Percentiles rank a stretch among this genome's conserved stretches.
These are phyloP conservation scores for Byssoonygena ceratinophila DNA, from an alignment of 2,329 filamentous ascomycete species.

Conservation along the genomic window DNA sequence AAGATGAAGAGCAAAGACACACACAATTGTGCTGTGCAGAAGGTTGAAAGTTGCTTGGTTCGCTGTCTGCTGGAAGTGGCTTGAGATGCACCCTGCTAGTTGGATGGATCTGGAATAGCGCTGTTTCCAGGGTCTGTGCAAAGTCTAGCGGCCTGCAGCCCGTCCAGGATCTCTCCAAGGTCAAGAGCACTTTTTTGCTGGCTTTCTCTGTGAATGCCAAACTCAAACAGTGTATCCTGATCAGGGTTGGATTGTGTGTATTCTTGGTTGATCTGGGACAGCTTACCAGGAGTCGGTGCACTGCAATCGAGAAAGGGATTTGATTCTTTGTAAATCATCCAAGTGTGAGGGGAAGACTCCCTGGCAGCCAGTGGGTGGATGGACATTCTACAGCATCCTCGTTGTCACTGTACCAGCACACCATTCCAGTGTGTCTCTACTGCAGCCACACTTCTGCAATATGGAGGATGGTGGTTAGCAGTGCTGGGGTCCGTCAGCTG, in stretches of 20 bases:
- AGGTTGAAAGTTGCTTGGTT: not conserved
- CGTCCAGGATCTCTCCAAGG: slow-evolving; percentile 5
- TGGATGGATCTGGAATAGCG: slow-evolving; percentile 7
- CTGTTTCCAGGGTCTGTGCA: not conserved
- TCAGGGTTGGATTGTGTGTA: not conserved
- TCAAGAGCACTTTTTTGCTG: not conserved
- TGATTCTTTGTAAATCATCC: not conserved
- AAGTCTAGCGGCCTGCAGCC: too few relatives aligned
- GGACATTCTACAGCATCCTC: not conserved
- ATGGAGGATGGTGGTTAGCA: not conserved
- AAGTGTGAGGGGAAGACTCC: not conserved
- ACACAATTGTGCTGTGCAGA: not conserved
- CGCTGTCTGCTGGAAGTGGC: slow-evolving; percentile 2
- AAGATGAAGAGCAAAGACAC: not conserved
- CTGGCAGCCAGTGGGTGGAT: not conserved
- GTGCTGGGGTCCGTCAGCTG: not conserved
- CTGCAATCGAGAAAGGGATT: not conserved
- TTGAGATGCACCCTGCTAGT: not conserved
- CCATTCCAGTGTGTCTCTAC: not conserved
- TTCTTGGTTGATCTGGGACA: not conserved
- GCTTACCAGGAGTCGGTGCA: not conserved
- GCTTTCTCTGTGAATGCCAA: too few relatives aligned
- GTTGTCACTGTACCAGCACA: not conserved
- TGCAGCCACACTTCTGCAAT: not conserved
- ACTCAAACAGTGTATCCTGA: not conserved